Evolutionary conservation across 129 eudicot species (phyloP), one percentile per base, ranked within the genome.

Genomic region (Lactuca sativa): DNA sequence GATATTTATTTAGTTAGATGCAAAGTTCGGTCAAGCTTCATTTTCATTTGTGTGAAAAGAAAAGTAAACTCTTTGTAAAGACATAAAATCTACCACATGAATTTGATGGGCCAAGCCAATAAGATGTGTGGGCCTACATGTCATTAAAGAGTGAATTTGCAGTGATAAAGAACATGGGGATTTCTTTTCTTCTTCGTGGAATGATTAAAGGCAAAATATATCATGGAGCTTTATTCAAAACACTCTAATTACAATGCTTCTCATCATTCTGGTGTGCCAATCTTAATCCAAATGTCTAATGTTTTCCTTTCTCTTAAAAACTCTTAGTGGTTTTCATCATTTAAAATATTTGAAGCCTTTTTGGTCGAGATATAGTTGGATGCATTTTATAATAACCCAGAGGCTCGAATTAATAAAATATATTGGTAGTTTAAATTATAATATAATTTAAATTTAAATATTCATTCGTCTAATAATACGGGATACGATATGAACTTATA

Each of bases 161-260:
- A 55, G 68, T 71, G 32, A 34, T 49, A 9, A 78, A 43, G 65
- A 67, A 74, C 70, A 64, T 64, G 76, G 77, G 18, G 14, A 57
- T 59, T 68, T 17, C 40, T 62, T 69, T 64, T 69, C 44, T 69
- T 56, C 55, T 62, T 31, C 73, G 77, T 80, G 84, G 69, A 56
- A 80, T 80, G 84, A 80, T 80, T 74, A 73, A 82, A 79, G 66
- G 79, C 56, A 49, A 51, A 66, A 40, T 70, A 54, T 38, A 78
- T 61, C 48, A 48, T 56, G 33, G 71, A 61, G 7, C 83, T 79
- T 73, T 79, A 67, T 67, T 73, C 62, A 67, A 65, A 67, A 55
- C 55, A 13, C 78, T 47, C 52, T 62, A 73, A 25, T 25, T 25
- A 25, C 30, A 25, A 60, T 66, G 77, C 56, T 60, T 59, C 53